phyloP scores from a whole-genome alignment of 73 alveolate species.

The Effrenium voratum region DNA sequence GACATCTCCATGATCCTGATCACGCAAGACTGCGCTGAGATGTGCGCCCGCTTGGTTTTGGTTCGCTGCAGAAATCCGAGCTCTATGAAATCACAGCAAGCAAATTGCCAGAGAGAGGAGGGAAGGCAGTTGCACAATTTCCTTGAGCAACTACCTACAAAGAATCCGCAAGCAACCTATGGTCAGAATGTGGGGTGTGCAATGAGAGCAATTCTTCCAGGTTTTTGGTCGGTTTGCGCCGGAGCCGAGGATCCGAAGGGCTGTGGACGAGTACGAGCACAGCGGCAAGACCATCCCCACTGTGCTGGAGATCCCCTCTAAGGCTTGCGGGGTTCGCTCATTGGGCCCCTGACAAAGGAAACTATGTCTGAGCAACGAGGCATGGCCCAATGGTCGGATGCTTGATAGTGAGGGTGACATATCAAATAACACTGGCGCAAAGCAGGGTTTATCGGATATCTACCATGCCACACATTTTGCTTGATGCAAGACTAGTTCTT shows the following conservation, averaged over 20 bases:
- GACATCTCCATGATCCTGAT: constrained; percentile 90
- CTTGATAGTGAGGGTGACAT: not conserved
- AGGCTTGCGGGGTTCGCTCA: too few relatives aligned
- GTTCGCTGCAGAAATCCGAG: too few relatives aligned
- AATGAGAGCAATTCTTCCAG: not conserved
- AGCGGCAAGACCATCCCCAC: constrained; percentile 86
- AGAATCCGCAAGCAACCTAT: too few relatives aligned
- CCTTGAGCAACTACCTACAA: too few relatives aligned
- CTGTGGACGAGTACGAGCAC: constrained; percentile 87
- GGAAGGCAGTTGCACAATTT: too few relatives aligned
- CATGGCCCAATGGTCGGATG: not conserved
- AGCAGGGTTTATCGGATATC: too few relatives aligned
- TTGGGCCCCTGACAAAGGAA: not conserved
- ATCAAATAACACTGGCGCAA: not conserved
- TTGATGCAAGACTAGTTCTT: too few relatives aligned
- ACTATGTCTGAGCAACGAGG: not conserved
- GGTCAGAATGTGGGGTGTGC: not conserved
- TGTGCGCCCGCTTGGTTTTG: too few relatives aligned
- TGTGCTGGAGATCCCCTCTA: constrained; percentile 84
- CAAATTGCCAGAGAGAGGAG: too few relatives aligned
- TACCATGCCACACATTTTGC: too few relatives aligned
- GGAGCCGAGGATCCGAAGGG: constrained; percentile 65
- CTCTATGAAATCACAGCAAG: too few relatives aligned
- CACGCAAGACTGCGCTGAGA: constrained; percentile 46
- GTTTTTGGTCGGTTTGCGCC: not conserved